Percentiles rank a stretch among this genome's conserved stretches.
Evolutionary conservation across 2,329 filamentous ascomycete species (phyloP).

Genomic region (Stemphylium lycopersici): DNA sequence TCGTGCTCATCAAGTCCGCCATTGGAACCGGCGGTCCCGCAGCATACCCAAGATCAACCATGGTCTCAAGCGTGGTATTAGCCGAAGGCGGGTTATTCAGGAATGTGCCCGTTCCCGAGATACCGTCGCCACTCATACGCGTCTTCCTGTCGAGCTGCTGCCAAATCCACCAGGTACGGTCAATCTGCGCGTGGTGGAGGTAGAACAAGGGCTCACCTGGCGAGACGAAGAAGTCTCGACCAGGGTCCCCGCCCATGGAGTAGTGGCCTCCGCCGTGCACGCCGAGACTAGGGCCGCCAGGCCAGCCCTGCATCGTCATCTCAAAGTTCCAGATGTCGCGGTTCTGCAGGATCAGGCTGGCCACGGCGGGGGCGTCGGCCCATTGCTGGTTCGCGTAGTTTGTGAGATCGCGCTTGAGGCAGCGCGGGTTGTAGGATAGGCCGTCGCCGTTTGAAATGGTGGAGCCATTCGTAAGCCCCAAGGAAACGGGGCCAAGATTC

Average conservation of each 20-base stretch:
- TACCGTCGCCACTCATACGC: conserved; percentile 36
- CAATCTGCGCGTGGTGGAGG: conserved; percentile 54
- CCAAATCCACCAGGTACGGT: conserved; percentile 52
- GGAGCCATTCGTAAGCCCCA: conserved; percentile 20
- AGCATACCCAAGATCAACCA: conserved; percentile 50
- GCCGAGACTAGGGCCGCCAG: conserved; percentile 32
- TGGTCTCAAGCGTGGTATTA: conserved; percentile 55
- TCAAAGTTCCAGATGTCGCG: conserved; percentile 37
- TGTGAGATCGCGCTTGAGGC: conserved; percentile 37
- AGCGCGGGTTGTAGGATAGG: conserved; percentile 27
- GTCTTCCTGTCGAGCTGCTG: conserved; percentile 49
- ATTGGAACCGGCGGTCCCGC: conserved; percentile 28
- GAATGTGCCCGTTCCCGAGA: conserved; percentile 55
- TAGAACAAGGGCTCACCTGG: conserved; percentile 52
- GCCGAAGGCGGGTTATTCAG: conserved; percentile 51
- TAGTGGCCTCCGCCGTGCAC: conserved; percentile 50
- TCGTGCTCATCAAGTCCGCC: conserved; percentile 40
- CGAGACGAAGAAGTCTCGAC: conserved; percentile 33
- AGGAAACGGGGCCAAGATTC: conserved; percentile 23
- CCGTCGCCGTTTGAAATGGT: conserved; percentile 37
- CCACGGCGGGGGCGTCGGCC: conserved; percentile 30
- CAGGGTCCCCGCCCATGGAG: conserved; percentile 53
- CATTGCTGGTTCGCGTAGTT: conserved; percentile 30
- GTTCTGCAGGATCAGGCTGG: conserved; percentile 29
- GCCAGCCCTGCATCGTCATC: conserved; percentile 40